A percentile compares a stretch with the other conserved stretches of the same genome.
phyloP scores from a whole-genome alignment of 208 protist species.

The Entamoeba invadens region DNA sequence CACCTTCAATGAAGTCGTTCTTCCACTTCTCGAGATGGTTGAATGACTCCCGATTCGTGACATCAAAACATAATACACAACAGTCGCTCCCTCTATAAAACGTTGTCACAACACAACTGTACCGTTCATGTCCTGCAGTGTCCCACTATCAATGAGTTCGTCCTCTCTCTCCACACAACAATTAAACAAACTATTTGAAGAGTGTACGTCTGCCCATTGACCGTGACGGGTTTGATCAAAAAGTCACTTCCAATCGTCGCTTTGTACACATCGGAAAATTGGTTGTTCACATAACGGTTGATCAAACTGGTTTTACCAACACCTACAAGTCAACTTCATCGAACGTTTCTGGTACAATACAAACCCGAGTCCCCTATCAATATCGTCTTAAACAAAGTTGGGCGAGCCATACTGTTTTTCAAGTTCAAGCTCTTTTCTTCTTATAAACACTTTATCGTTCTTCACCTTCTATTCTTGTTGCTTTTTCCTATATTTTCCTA shows the following conservation, averaged over 20 bases:
- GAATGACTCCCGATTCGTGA: conserved; percentile 32
- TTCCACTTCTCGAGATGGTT: conserved; percentile 37
- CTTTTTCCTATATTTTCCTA: too few relatives aligned
- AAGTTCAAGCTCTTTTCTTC: too few relatives aligned
- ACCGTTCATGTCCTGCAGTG: conserved; percentile 91
- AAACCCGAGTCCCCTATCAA: not conserved
- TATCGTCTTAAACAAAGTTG: not conserved
- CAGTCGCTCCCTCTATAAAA: conserved; percentile 94
- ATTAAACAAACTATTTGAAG: too few relatives aligned
- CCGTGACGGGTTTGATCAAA: not conserved
- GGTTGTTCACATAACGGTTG: not conserved
- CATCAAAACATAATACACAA: conserved; percentile 66
- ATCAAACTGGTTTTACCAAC: not conserved
- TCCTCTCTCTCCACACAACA: too few relatives aligned
- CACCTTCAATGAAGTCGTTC: conserved; percentile 25
- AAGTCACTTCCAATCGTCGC: conserved; percentile 3
- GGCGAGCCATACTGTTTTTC: not conserved
- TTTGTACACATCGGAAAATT: conserved; percentile 9
- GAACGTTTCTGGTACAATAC: too few relatives aligned
- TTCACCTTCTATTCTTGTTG: too few relatives aligned
- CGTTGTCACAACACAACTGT: conserved; percentile 84
- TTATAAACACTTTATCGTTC: too few relatives aligned
- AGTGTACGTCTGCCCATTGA: not conserved
- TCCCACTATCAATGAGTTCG: conserved; percentile 35
- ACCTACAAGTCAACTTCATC: too few relatives aligned